Percentiles rank a stretch among this genome's conserved stretches.
These are phyloP conservation scores for Plasmodium fragile DNA, from an alignment of 169 alveolate species.

Conservation along the genomic window DNA sequence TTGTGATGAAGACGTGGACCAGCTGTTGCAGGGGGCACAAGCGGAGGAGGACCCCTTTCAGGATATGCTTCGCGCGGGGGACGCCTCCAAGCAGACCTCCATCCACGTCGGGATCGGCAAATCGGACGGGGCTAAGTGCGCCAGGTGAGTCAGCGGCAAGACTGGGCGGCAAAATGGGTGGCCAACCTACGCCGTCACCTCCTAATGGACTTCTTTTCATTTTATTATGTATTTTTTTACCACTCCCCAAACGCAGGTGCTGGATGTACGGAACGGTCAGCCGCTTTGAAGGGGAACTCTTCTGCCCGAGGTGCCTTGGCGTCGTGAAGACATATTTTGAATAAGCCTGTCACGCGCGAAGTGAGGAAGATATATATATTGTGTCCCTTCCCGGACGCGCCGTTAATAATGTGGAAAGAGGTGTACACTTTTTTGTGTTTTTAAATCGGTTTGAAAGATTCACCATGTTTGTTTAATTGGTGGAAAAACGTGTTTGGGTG, in stretches of 20 bases:
- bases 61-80: conserved; percentile 11
- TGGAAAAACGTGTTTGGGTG: not conserved
- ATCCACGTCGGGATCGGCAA: conserved; percentile 41
- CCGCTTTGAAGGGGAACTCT: conserved; percentile 37
- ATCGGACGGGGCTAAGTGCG: conserved; percentile 10
- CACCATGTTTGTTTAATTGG: not conserved
- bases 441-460: not conserved
- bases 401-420: not conserved
- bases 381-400: not conserved
- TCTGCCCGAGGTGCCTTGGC: conserved; percentile 57
- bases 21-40: conserved; percentile 12
- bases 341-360: not conserved
- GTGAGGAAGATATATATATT: not conserved
- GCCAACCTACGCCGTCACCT: not conserved
- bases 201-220: not conserved
- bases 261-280: conserved; percentile 72
- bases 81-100: conserved; percentile 5
- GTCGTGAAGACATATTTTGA: conserved; percentile 30
- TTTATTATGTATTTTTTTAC: too few relatives aligned
- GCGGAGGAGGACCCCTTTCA: not conserved
- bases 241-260: conserved; percentile 14
- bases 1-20: not conserved
- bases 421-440: not conserved
- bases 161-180: not conserved
- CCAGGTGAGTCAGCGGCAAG: conserved; percentile 5